A percentile compares a stretch with the other conserved stretches of the same genome.
These are phyloP conservation scores for Mycena filopes DNA, from an alignment of 768 basidiomycete genomes.

Conservation along the genomic window DNA sequence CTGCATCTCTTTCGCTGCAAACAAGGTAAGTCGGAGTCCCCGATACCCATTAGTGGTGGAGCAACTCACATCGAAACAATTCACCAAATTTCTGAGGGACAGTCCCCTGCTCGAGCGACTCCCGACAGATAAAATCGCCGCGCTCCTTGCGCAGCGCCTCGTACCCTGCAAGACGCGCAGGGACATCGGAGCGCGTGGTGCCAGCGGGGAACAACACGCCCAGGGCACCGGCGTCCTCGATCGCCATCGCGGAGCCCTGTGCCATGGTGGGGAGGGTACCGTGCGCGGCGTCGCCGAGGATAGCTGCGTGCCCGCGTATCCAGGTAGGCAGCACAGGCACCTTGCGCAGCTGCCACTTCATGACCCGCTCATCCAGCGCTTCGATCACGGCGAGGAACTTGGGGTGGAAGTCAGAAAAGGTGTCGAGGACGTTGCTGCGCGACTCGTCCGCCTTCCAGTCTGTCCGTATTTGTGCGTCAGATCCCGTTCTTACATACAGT, in stretches of 20 bases:
- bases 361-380: not conserved
- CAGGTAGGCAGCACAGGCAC: constrained; percentile 19
- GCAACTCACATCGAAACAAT: constrained; percentile 6
- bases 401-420: constrained; percentile 6
- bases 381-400: constrained; percentile 7
- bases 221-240: constrained; percentile 34
- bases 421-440: not conserved
- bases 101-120: constrained; percentile 9
- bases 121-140: constrained; percentile 2
- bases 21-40: too few relatives aligned
- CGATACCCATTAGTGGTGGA: too few relatives aligned
- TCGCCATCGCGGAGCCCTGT: constrained; percentile 38
- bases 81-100: not conserved
- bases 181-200: constrained; percentile 2
- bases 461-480: not conserved
- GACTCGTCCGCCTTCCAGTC: not conserved
- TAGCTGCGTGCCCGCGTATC: constrained; percentile 20
- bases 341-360: constrained; percentile 21
- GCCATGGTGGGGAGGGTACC: constrained; percentile 37
- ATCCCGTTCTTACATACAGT: too few relatives aligned
- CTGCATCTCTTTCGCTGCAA: too few relatives aligned
- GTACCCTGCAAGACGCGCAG: constrained; percentile 11
- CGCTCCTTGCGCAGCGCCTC: constrained; percentile 17
- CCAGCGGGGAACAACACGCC: constrained; percentile 11
- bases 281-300: constrained; percentile 35